Evolutionary conservation across 257 asterid genomes (phyloP).

Genomic region (Leptodermis oblonga): DNA sequence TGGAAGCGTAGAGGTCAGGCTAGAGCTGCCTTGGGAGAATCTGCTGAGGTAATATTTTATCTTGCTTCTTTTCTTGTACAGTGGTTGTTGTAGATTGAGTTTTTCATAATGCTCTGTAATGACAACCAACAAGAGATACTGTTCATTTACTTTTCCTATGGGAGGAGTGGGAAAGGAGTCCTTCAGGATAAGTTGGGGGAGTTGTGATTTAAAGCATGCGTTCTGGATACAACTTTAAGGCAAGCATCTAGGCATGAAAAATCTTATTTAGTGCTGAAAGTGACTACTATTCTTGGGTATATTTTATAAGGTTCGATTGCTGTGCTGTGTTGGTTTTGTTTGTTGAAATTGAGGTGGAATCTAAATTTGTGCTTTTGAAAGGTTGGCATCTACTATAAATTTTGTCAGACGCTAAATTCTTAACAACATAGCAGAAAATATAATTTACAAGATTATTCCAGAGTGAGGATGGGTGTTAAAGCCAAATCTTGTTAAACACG

Average conservation of each 20-base stretch:
- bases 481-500: neutral
- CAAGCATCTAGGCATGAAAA: neutral
- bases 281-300: neutral
- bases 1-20: constrained; percentile 99
- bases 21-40: constrained; percentile 96
- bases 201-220: neutral
- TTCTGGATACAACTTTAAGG: neutral
- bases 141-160: neutral
- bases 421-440: neutral
- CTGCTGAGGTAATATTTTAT: constrained; percentile 57
- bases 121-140: neutral
- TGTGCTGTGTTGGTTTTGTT: neutral
- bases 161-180: neutral
- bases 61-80: constrained; percentile 12
- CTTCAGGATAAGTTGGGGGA: neutral
- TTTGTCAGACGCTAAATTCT: neutral
- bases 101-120: neutral
- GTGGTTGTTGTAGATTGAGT: constrained; percentile 2
- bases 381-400: neutral
- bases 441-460: neutral
- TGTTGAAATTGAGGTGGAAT: neutral
- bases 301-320: neutral
- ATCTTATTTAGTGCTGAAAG: neutral
- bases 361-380: neutral
- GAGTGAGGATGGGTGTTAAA: neutral